These are phyloP conservation scores for Avicennia marina DNA, from an alignment of 257 asterid genomes.

Conservation along the genomic window DNA sequence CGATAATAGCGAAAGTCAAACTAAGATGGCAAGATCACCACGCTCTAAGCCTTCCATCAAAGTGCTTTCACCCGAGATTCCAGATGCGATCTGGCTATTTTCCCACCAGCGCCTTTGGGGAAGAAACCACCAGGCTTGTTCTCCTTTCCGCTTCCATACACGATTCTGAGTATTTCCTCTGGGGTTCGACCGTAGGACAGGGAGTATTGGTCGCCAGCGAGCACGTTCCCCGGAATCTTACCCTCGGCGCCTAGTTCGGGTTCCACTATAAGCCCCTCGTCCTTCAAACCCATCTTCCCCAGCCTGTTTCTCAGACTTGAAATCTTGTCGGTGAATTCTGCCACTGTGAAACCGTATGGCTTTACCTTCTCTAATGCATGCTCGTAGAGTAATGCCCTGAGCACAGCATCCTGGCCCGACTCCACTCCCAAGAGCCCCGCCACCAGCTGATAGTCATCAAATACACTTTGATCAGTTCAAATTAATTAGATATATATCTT, in stretches of 20 bases:
- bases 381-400: conserved; percentile 44
- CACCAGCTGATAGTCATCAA: conserved; percentile 35
- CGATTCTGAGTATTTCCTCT: conserved; percentile 60
- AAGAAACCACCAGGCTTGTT: conserved; percentile 64
- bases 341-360: conserved; percentile 47
- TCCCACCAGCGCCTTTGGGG: conserved; percentile 66
- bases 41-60: too few relatives aligned
- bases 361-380: conserved; percentile 29
- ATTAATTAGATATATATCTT: not conserved
- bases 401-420: conserved; percentile 70
- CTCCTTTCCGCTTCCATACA: conserved; percentile 56
- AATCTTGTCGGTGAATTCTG: conserved; percentile 43
- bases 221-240: conserved; percentile 46
- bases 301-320: conserved; percentile 45
- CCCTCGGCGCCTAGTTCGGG: conserved; percentile 54
- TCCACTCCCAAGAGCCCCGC: conserved; percentile 68
- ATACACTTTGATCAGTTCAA: too few relatives aligned
- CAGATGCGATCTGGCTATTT: conserved; percentile 53
- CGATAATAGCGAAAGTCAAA: too few relatives aligned
- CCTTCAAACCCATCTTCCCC: conserved; percentile 57
- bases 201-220: conserved; percentile 47
- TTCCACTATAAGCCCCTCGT: conserved; percentile 61
- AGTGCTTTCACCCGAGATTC: too few relatives aligned
- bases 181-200: conserved; percentile 61
- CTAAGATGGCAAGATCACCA: too few relatives aligned